Evolutionary conservation across 306 rosid genomes (phyloP).

Genomic region (Macrotyloma uniflorum): DNA sequence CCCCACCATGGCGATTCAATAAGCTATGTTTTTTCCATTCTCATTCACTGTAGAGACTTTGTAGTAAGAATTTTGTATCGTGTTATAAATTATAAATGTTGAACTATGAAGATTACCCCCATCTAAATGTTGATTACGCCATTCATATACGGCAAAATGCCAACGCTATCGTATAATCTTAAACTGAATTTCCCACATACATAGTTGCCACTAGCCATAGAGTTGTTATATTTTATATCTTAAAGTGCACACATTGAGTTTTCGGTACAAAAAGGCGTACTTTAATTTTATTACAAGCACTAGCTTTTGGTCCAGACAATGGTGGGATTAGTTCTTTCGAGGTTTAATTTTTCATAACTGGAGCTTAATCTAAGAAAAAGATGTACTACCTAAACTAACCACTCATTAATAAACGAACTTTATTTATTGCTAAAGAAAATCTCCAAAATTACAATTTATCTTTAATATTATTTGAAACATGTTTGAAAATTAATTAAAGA

Average conservation of each 20-base stretch:
- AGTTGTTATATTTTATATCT: neutral
- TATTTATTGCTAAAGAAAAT: neutral
- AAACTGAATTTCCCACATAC: neutral
- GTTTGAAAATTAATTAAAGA: neutral
- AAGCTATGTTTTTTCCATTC: slow-evolving; percentile 31
- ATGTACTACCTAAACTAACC: neutral
- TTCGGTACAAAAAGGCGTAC: neutral
- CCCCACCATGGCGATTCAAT: slow-evolving; percentile 32
- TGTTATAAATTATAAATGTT: slow-evolving; percentile 17
- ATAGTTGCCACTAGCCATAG: neutral
- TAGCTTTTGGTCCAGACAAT: neutral
- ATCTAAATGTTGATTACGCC: neutral
- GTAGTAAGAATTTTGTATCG: slow-evolving; percentile 13
- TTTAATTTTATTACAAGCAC: neutral
- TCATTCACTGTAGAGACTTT: slow-evolving; percentile 9
- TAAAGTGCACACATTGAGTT: neutral
- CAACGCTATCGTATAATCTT: neutral
- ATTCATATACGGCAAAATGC: neutral
- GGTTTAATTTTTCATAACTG: neutral
- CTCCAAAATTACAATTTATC: neutral
- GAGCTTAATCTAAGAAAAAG: neutral
- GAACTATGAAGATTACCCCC: neutral
- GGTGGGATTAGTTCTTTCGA: neutral
- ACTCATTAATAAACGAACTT: neutral
- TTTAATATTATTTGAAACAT: too few relatives aligned